Conservation (phyloP, 495 filamentous ascomycete genomes). For the Xanthoparmelia taractica region DNA sequence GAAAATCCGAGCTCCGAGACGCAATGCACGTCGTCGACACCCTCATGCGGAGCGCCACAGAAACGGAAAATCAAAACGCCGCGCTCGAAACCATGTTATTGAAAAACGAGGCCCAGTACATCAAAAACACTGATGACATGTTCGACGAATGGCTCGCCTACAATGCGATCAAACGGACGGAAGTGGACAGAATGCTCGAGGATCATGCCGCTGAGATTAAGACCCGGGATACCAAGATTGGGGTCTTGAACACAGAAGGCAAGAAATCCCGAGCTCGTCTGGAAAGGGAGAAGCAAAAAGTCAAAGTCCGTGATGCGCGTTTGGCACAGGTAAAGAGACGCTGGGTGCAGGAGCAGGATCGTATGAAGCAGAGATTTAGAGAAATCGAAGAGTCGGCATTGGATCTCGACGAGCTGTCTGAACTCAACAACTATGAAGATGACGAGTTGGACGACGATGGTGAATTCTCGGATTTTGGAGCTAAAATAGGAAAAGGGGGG, state of each 20-base stretch:
- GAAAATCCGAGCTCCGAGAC: not conserved
- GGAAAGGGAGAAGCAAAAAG: not conserved
- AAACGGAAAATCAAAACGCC: not conserved
- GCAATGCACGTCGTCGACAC: not conserved
- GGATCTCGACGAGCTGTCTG: not conserved
- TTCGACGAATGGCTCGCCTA: constrained; percentile 4
- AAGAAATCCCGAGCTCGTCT: not conserved
- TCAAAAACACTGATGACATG: constrained; percentile 1
- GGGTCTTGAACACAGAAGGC: not conserved
- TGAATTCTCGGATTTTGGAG: not conserved
- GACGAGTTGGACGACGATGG: not conserved
- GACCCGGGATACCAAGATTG: not conserved
- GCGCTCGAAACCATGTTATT: not conserved
- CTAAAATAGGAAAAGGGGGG: not conserved
- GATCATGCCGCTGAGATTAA: not conserved
- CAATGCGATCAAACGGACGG: not conserved
- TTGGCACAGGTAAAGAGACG: not conserved
- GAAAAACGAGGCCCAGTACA: not conserved
- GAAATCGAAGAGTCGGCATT: not conserved
- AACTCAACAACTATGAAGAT: not conserved
- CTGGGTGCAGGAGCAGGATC: not conserved
- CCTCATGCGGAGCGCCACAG: constrained; percentile 1
- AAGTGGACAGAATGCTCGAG: not conserved
- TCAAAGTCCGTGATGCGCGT: not conserved
- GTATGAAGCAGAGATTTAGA: not conserved